phyloP scores from a whole-genome alignment of 345 rosid genomes.

The Capsella bursapastoris region DNA sequence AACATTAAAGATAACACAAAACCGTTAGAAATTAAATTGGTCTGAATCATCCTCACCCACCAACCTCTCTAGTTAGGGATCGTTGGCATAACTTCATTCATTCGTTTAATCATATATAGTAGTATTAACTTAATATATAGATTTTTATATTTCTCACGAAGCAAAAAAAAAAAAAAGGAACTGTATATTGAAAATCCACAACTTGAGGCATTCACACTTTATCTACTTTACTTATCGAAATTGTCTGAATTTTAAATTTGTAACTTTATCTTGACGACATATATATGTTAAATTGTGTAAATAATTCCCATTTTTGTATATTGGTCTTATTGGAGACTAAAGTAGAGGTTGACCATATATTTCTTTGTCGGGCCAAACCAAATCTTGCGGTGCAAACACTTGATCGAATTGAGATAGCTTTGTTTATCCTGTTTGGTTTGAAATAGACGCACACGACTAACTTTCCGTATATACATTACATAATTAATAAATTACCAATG shows the following conservation, averaged over 20 bases:
- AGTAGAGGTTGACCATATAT: conserved; percentile 37
- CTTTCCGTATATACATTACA: conserved; percentile 10
- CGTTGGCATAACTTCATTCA: conserved; percentile 41
- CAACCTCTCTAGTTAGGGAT: conserved; percentile 28
- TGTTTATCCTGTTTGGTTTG: conserved; percentile 38
- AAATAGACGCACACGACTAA: conserved; percentile 32
- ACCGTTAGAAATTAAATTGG: conserved; percentile 39
- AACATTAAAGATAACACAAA: conserved; percentile 29
- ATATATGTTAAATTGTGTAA: neutral
- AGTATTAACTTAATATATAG: neutral
- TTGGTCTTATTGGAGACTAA: neutral
- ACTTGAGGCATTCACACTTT: neutral
- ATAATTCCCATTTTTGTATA: conserved; percentile 24
- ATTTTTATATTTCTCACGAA: neutral
- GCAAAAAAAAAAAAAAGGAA: too few species aligned
- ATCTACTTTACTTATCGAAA: neutral
- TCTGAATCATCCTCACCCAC: conserved; percentile 34
- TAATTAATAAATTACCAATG: too few species aligned
- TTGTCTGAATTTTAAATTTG: neutral
- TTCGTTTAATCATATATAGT: conserved; percentile 22
- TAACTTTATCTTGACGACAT: neutral
- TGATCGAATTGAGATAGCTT: conserved; percentile 26
- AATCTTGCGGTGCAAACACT: conserved; percentile 26
- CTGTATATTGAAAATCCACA: too few species aligned
- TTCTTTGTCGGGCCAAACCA: conserved; percentile 27